phyloP scores from a whole-genome alignment of 75 land plant genomes.

The Adiantum capillusveneris region DNA sequence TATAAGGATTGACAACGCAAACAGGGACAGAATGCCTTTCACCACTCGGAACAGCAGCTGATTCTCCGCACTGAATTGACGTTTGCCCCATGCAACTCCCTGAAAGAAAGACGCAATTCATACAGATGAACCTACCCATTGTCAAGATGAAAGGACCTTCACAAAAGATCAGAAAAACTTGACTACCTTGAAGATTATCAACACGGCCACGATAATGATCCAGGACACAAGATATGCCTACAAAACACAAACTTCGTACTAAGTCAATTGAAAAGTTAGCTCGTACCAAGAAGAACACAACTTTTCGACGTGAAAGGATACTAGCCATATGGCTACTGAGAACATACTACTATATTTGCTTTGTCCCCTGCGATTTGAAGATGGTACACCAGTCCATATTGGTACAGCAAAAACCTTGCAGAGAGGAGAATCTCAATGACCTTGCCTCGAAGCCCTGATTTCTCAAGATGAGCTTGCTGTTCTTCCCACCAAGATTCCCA shows the following conservation, averaged over 20 bases:
- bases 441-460: constrained; percentile 58
- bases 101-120: constrained; percentile 18
- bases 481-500: constrained; percentile 99
- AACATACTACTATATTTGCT: constrained; percentile 43
- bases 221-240: constrained; percentile 89
- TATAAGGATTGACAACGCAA: constrained; percentile 37
- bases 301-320: neutral
- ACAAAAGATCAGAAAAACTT: neutral
- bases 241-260: constrained; percentile 4
- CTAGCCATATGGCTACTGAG: no score
- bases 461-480: constrained; percentile 75
- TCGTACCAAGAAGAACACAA: constrained; percentile 1
- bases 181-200: constrained; percentile 71
- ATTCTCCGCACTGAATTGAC: constrained; percentile 47
- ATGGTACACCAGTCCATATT: constrained; percentile 76
- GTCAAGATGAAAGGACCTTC: neutral
- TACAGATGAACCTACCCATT: neutral
- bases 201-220: constrained; percentile 66
- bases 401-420: constrained; percentile 67
- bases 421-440: constrained; percentile 58
- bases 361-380: constrained; percentile 33
- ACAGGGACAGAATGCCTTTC: constrained; percentile 60
- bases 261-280: neutral
- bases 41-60: constrained; percentile 65
- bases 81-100: constrained; percentile 51